These are phyloP conservation scores for Neocucurbitaria cava DNA, from an alignment of 2,329 filamentous ascomycete species.

Conservation along the genomic window DNA sequence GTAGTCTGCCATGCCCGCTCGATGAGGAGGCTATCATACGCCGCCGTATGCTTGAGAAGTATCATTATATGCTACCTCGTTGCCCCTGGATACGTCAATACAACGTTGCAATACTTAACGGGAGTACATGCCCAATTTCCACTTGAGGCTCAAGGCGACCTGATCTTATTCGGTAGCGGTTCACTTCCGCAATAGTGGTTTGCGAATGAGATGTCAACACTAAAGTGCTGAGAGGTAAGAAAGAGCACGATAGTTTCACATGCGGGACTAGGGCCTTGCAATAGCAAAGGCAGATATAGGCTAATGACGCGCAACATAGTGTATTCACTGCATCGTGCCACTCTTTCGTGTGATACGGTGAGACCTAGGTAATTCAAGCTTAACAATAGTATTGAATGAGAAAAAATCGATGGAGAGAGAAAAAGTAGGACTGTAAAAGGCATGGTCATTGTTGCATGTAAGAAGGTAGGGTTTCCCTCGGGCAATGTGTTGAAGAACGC, in stretches of 20 bases:
- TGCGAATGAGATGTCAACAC: neutral
- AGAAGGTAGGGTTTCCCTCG: neutral
- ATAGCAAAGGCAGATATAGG: neutral
- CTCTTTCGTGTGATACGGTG: neutral
- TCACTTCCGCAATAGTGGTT: too few relatives aligned
- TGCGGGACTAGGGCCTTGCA: neutral
- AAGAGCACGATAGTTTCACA: neutral
- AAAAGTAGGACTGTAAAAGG: neutral
- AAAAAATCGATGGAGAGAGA: neutral
- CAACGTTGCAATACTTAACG: neutral
- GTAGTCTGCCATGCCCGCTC: neutral
- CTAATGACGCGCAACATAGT: neutral
- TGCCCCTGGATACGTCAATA: too few relatives aligned
- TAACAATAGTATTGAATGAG: neutral
- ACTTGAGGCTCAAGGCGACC: neutral
- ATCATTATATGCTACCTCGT: neutral
- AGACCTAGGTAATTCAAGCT: neutral
- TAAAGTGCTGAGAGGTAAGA: neutral
- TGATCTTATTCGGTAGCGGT: too few relatives aligned
- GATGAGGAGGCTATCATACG: neutral
- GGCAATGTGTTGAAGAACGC: neutral
- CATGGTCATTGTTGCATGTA: neutral
- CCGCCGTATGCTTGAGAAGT: neutral
- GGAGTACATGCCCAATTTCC: neutral
- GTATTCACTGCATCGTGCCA: neutral